Evolutionary conservation across 495 filamentous ascomycete species (phyloP), one percentile per base, ranked within the genome.

Genomic region (Letharia lupina): DNA sequence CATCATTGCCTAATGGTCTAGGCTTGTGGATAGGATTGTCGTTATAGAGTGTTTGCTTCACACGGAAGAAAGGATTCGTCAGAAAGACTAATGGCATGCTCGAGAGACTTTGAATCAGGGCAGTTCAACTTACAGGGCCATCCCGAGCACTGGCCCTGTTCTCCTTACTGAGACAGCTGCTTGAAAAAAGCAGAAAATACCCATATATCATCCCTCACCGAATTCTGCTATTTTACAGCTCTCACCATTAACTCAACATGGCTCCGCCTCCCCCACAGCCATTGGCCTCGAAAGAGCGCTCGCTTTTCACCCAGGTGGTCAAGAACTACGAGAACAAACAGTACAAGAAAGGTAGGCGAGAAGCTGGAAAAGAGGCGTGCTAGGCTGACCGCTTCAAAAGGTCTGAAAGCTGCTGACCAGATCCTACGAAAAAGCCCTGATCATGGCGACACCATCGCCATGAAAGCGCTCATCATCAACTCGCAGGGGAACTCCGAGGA

Each of bases 381-480:
- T 58, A 47, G 61, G 37, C 64, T 67, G 47, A 67, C n/a, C 18
- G 11, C 23, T 8, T 56, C 18, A 59, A 69, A 65, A 90, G 91
- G 90, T 76, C 82, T 97, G 73, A 96, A 96, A 77, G 86, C 89
- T 42, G 91, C 92, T 68, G 90, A 98, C 72, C 92, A 96, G 78
- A 93, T 99, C 72, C 85, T 99, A 62, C 86, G 86, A 71, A 96
- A 94, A 75, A 87, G 90, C 76, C 92, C 93, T 59, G 93, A 92
- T 69, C 94, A 99, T 87, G 94, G 91, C 69, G 94, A 99, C 77
- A 99, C 94, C 18, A 87, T 94, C 77, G 96, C 94, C 44, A 98
- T 99, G 94, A 98, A 97, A 79, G 95, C 93, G 61, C 82, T 99
- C 50, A 96, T 97, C 68, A 89, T 96, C 78, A 98, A 96, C 75